Base-by-base conservation (phyloP, 768 basidiomycete genomes). In the Tubosaeta brunneosetosa region DNA sequence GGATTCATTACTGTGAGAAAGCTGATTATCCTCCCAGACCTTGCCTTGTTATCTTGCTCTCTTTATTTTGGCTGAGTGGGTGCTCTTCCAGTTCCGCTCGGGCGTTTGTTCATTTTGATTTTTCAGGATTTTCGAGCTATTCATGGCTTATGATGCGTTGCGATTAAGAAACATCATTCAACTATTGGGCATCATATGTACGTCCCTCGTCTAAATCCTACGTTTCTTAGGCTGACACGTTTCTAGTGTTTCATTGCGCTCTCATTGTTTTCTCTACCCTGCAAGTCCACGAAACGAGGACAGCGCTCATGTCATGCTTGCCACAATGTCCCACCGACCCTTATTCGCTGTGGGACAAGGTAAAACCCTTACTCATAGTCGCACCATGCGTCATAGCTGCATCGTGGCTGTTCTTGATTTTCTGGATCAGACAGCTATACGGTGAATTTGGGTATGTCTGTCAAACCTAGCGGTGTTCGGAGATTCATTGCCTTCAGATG, bases 101-200 rank as follows among this genome's bases (percentile, higher is more conserved):
- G 4, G 3, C 25, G 29, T 16, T 27, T 53, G 8, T 31, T 61
- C 6, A 66, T 11, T 22, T 11, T 13, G 32, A 33, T 32, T 36
- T 49, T 25, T 16, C n/a, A 92, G 90, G 67, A 51, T 91, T 1
- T 93, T 93, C 55, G 88, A 91, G 61, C 69, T 91, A 6, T 70
- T 84, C 51, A 86, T 93, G 78, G 86, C 87, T 3, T 80, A 85
- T 56, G 91, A 93, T 73, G 91, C 91, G n/a, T 74, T 93, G 32
- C 77, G 85, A 27, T 59, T 84, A 55, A 81, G 91, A 55, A 93
- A 91, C 63, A 75, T 84, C 59, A 86, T 93, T 33, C 89, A 92
- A 64, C 71, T 93, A 3, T 63, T 86, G 4, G 88, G 88, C 33
- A 82, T 91, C 44, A 74, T 88, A 46, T 51, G 89, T 89, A 64